phyloP scores from a whole-genome alignment of 2,329 filamentous ascomycete genomes.

The Ophiostoma populinum region DNA sequence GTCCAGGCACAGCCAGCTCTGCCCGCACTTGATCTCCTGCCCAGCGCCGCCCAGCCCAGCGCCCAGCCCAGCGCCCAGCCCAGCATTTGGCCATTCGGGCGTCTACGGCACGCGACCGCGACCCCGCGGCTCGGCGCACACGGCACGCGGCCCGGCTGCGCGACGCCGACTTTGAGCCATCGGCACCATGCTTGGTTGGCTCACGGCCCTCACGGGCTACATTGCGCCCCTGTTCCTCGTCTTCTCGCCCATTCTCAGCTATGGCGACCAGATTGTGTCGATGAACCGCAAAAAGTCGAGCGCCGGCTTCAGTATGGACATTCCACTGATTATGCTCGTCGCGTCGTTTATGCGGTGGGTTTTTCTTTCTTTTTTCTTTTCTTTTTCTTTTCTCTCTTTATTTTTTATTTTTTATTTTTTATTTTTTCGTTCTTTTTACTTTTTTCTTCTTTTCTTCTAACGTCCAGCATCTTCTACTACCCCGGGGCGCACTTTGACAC shows the following conservation, averaged over 20 bases:
- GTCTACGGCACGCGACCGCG: no score
- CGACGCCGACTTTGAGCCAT: no score
- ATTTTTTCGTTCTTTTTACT: not conserved
- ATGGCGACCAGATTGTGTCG: conserved; percentile 46
- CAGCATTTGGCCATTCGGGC: no score
- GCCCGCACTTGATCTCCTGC: no score
- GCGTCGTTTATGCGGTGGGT: conserved; percentile 25
- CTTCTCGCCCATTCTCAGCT: conserved; percentile 45
- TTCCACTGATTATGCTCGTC: conserved; percentile 55
- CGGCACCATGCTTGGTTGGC: no score
- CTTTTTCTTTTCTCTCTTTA: not conserved
- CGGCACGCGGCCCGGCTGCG: no score
- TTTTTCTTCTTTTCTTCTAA: conserved; percentile 1
- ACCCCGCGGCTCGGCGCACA: no score
- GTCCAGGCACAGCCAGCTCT: no score
- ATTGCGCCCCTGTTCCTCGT: conserved; percentile 46
- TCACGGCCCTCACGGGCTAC: conserved; percentile 34
- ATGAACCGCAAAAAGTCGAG: conserved; percentile 49
- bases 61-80: no score
- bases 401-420: not conserved
- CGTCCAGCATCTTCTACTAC: conserved; percentile 48
- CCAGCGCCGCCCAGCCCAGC: no score
- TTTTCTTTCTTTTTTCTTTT: not conserved
- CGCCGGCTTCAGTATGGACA: conserved; percentile 38
- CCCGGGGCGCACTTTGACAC: conserved; percentile 47